Evolutionary conservation across 2,329 filamentous ascomycete species (phyloP), one percentile per base, ranked within the genome.

Genomic region (Pochonia chlamydosporia): DNA sequence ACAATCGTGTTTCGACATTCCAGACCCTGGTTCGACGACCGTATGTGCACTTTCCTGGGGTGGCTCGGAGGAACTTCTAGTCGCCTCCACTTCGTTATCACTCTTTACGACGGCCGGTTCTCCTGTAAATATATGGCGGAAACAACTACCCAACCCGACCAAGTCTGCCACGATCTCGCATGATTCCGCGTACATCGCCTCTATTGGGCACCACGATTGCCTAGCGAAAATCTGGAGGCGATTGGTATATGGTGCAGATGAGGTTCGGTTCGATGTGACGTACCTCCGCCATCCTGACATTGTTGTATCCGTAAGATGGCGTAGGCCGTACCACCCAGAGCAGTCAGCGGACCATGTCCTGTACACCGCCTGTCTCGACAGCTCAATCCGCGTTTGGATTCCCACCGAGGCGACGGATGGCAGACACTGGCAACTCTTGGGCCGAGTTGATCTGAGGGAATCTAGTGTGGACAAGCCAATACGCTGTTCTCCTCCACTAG

Each of bases 191-290:
- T 82, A 95, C 51, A 89, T 97, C 45, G 92, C 90, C 16, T 91
- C 88, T 1, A 79, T 87, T 11, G 87, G 89, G 36, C 72, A 76
- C 43, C 81, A 88, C 61, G 93, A 97, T 64, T 78, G 85, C 44
- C 71, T 97, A 18, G 83, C 95, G 55, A 97, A 99, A 68, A 79
- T 97, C 57, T 99, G 95, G 93, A 82, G 90, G 53, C 80, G 92
- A 45, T 72, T 95, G 21, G 87, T 86, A 8, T 96, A 92, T 61
- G 89, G 89, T 13, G 78, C 82, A 1, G 85, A 89, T 49, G 86
- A 95, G 56, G 85, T 89, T 33, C 79, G 87, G 48, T 97, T 97
- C 66, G 92, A 97, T 58, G 84, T 95, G 58, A 84, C 84, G 24
- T 97, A 97, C 65, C 80, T 99, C 2, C 75, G 83, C n/a, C 93